Conservation (phyloP, 768 basidiomycete genomes). For the Suillus brevipes region DNA sequence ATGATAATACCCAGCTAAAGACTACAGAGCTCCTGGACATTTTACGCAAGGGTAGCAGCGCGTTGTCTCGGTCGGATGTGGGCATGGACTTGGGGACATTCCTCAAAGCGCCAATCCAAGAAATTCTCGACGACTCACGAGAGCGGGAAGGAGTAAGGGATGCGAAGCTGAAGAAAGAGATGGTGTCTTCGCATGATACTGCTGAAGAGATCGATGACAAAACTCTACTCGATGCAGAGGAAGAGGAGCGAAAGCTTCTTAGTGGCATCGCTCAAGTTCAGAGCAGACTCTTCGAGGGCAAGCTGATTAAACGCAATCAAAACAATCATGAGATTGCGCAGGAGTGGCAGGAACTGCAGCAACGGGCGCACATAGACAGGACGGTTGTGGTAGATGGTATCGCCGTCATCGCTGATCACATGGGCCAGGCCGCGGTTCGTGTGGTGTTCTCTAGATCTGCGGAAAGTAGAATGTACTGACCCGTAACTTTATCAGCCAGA, state of each 20-base stretch:
- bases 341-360: slow-evolving; percentile 48
- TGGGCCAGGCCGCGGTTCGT: slow-evolving; percentile 31
- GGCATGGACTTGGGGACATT: slow-evolving; percentile 46
- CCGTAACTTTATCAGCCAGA: slow-evolving; percentile 16
- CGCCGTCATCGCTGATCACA: slow-evolving; percentile 30
- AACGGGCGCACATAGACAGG: slow-evolving; percentile 42
- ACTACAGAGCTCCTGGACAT: slow-evolving; percentile 54
- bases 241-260: slow-evolving; percentile 51
- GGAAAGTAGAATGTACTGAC: background rate
- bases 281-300: slow-evolving; percentile 59
- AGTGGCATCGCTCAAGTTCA: slow-evolving; percentile 60
- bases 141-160: slow-evolving; percentile 43
- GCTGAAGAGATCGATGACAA: slow-evolving; percentile 18
- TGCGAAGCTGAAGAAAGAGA: slow-evolving; percentile 46
- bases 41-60: slow-evolving; percentile 57
- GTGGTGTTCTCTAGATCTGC: background rate
- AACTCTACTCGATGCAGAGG: slow-evolving; percentile 46
- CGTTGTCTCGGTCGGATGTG: slow-evolving; percentile 40
- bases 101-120: slow-evolving; percentile 41
- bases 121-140: slow-evolving; percentile 48
- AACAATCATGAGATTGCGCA: slow-evolving; percentile 43
- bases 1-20: slow-evolving; percentile 35
- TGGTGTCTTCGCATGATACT: slow-evolving; percentile 20
- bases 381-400: slow-evolving; percentile 41
- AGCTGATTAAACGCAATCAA: slow-evolving; percentile 35